Evolutionary conservation across 345 rosid genomes (phyloP).

Genomic region (Linum lewisii): DNA sequence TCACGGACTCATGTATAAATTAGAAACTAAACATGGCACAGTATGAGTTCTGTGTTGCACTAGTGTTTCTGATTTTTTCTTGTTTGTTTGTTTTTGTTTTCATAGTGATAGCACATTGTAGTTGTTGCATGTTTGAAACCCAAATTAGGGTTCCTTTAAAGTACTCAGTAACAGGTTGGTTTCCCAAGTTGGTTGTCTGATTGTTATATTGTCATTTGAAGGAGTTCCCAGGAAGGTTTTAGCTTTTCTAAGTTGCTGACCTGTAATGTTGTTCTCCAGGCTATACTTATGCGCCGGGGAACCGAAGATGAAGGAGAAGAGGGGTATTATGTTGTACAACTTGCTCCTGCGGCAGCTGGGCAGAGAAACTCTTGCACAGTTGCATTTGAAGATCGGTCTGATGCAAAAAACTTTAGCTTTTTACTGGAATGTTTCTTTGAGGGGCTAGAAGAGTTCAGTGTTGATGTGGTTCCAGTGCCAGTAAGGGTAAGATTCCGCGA

Average conservation of each 20-base stretch:
- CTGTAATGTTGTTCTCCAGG: constrained; percentile 27
- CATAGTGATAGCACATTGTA: too few species aligned
- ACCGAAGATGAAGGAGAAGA: constrained; percentile 33
- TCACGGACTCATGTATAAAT: background rate
- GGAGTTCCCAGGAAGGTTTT: too few species aligned
- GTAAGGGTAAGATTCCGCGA: constrained; percentile 34
- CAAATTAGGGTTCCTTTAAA: too few species aligned
- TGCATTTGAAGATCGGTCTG: constrained; percentile 66
- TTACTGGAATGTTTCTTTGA: constrained; percentile 61
- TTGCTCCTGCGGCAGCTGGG: constrained; percentile 20
- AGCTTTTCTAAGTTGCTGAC: too few species aligned
- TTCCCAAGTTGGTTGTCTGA: too few species aligned
- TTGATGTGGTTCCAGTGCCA: constrained; percentile 50
- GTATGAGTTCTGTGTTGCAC: background rate
- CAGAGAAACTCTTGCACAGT: constrained; percentile 25
- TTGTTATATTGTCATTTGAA: too few species aligned
- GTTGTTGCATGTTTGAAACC: too few species aligned
- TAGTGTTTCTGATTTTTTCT: constrained; percentile 1
- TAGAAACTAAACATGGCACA: background rate
- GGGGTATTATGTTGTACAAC: constrained; percentile 44
- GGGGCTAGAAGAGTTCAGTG: constrained; percentile 54
- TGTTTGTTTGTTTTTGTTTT: background rate
- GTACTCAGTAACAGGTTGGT: too few species aligned
- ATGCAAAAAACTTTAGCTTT: constrained; percentile 73
- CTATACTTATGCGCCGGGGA: constrained; percentile 53